Base-by-base conservation (phyloP, 208 protist species). In the Trypanosoma grayi region DNA sequence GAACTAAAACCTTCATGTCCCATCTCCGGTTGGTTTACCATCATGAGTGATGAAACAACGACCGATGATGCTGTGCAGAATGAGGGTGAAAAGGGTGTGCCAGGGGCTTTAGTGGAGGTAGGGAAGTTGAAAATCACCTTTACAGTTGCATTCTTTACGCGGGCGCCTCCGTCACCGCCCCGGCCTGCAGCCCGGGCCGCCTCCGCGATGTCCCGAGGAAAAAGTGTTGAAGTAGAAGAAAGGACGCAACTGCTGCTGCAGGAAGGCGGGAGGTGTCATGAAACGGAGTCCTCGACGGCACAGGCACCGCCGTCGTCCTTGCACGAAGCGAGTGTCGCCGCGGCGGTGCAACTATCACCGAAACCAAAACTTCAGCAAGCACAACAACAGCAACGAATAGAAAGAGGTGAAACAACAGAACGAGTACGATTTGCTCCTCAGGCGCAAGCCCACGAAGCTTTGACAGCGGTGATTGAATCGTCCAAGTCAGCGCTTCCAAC, bases 11-110 rank as follows among this genome's bases (percentile, higher is more conserved):
- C 75, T 0, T 67, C 63, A 11, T 71, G 55, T 43, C 66, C 75
- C 0, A 60, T 92, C 47, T 60, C 62, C 7, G 88, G 88, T 9
- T 94, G 88, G 85, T 92, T 85, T 53, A 72, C 77, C 1, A 74
- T 94, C 16, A 50, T 69, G 28, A 75, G 87, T 66, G 72, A 78
- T 36, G 28, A 18, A 34, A 2, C 27, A 25, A 9, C 27, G 33
- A 10, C 50, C 5, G 53, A 24, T 9, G 41, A 34, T 2, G 25
- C 37, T 2, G n/a, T n/a, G n/a, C 45, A 46, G 10, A 46, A 48
- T 10, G 56, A 36, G 0, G 41, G 18, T 11, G 54, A 57, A 14
- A 33, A 10, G 27, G 27, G 25, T 36, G 5, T 11, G 2, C 14
- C 10, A 18, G 20, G 9, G 22, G 39, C 8, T 36, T 54, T 65